phyloP scores from a whole-genome alignment of 1,139 yeast genomes.

The Yamadazyma diddensiae region DNA sequence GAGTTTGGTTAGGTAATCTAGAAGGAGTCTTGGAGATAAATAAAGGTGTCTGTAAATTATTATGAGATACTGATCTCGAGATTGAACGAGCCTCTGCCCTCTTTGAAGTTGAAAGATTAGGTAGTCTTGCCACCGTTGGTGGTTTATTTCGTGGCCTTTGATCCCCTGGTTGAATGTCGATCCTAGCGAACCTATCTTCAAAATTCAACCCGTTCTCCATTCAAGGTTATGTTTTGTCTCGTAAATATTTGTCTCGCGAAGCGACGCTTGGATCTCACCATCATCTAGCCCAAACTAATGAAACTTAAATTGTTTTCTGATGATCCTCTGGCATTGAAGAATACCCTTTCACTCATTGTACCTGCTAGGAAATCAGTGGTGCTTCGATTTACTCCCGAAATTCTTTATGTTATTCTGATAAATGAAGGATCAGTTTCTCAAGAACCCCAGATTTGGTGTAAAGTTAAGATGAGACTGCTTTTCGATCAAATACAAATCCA shows the following conservation, averaged over 20 bases:
- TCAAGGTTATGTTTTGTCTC: not conserved
- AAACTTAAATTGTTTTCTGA: constrained; percentile 34
- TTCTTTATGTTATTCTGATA: constrained; percentile 49
- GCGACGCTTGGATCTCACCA: not conserved
- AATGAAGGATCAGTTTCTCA: constrained; percentile 31
- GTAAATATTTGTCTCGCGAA: not conserved
- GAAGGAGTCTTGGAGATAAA: not conserved
- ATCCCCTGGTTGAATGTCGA: constrained; percentile 6
- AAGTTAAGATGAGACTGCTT: constrained; percentile 37
- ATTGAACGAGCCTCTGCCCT: constrained; percentile 14
- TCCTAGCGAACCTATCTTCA: constrained; percentile 15
- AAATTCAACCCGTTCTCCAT: constrained; percentile 10
- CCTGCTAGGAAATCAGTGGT: constrained; percentile 31
- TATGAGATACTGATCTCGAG: constrained; percentile 10
- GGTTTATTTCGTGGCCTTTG: constrained; percentile 1
- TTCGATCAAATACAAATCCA: constrained; percentile 50
- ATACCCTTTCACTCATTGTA: constrained; percentile 29
- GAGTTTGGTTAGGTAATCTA: too few relatives aligned
- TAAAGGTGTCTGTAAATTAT: constrained; percentile 3
- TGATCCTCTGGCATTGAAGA: constrained; percentile 26
- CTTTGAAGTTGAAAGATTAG: constrained; percentile 15
- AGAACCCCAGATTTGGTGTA: constrained; percentile 67
- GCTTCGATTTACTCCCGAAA: constrained; percentile 46
- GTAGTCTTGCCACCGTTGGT: constrained; percentile 12
- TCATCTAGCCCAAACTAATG: constrained; percentile 17